Base-by-base conservation (phyloP, 495 filamentous ascomycete species). In the Aspergillus sparsus region DNA sequence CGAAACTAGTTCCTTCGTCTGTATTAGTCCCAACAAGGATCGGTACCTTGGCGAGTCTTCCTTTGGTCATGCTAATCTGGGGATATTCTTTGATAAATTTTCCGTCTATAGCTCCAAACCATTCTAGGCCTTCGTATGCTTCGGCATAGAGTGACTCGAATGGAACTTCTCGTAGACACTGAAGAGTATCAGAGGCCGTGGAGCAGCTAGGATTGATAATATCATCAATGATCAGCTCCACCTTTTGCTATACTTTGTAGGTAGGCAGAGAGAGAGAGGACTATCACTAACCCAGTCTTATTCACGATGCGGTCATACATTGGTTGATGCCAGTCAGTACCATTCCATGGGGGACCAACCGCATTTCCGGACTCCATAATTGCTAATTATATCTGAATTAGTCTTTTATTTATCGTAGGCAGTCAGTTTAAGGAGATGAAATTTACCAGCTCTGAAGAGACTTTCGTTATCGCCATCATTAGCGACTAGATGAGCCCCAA, bases 301-400 rank as follows among this genome's bases (percentile, higher is more conserved):
- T 73, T 64, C 39, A 74, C 68, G 21, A 76, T 69, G 12, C 68
- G 66, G 45, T 76, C 55, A 47, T 76, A 76, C 73, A 76, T 76
- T 3, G 73, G 73, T 53, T 76, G 73, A 27, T 76, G 67, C 73
- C 73, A 76, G 46, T 74, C 70, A 6, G 73, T 76, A 34, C 73
- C 73, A 13, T 76, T 76, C 52, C 73, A 76, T 9, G 73, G 71
- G 1, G 73, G 73, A 0, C 73, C 73, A 11, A 74, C 65, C 7
- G 73, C 71, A 13, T 71, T 74, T 10, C 89, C 88, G 5, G 85
- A 89, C 64, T 91, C 81, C 87, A 91, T 87, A 53, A 89, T 90
- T 53, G 80, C 88, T 63, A 49, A 6, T 10, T n/a, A 7, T 36
- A 21, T 11, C 7, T 7, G 21, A 27, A 7, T 61, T 42, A 62